Base-by-base conservation (phyloP, 345 rosid species). In the Citrus inodora region DNA sequence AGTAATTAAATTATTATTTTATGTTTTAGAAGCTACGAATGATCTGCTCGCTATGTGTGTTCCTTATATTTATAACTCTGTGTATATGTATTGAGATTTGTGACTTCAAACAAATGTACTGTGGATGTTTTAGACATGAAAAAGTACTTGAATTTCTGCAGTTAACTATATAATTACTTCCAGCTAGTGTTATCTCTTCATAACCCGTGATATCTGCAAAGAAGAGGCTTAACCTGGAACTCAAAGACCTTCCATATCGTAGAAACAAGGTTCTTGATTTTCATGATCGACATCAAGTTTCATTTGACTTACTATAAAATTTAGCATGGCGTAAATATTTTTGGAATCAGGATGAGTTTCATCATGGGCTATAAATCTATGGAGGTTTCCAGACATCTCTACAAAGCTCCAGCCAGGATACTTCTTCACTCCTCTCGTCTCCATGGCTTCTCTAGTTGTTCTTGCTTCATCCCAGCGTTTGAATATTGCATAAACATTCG, bases 401-500 rank as follows among this genome's bases (percentile, higher is more conserved):
- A 91, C 84, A 28, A 81, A 82, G 74, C 97, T 95, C 77, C 86
- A 87, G 37, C 96, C 97, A 4, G 95, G 91, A 67, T 85, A 63
- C 83, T 93, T 95, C 89, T 89, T 95, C 81, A 90, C 83, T 16
- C 97, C 98, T 83, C 89, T 92, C 71, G 76, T 86, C 83, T 92
- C 98, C 99, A 93, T 95, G 59, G 85, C 88, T 80, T 86, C 84
- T 68, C 97, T 89, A 80, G 56, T 90, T 79, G 67, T 82, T 79
- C 87, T 87, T 13, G 94, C 94, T 28, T 93, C 92, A 0, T 83
- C 92, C 93, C 90, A 92, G 63, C 85, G 87, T 77, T 85, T 84
- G 67, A 70, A 82, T 69, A 78, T 72, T 0, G 96, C 93, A 73
- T 91, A 95, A 71, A 83, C 90, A 11, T 93, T 91, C 2, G 98